Conservation (phyloP, 768 basidiomycete genomes). For the Kwoniella europaea region DNA sequence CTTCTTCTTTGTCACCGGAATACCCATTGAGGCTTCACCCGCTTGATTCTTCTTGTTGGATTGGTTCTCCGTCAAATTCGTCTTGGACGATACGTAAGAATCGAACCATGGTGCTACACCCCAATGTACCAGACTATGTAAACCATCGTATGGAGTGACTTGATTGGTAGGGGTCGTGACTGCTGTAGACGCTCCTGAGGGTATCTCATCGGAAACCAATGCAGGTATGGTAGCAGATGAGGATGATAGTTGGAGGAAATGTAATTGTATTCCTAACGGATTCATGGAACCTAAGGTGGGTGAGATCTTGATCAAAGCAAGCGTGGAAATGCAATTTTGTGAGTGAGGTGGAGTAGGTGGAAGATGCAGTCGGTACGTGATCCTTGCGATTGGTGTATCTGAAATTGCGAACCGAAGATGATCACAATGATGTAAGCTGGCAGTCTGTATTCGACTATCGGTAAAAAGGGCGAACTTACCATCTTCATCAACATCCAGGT, state of each 20-base stretch:
- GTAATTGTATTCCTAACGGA: slow-evolving; percentile 82
- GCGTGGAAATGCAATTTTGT: slow-evolving; percentile 76
- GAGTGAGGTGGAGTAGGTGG: slow-evolving; percentile 75
- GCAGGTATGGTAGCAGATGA: slow-evolving; percentile 23
- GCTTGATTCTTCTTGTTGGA: slow-evolving; percentile 26
- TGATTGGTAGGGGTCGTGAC: slow-evolving; percentile 45
- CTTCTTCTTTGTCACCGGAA: slow-evolving; percentile 99
- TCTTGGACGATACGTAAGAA: slow-evolving; percentile 85
- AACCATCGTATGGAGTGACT: slow-evolving; percentile 79
- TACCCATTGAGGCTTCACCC: slow-evolving; percentile 61
- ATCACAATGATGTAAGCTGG: neutral
- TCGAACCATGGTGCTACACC: slow-evolving; percentile 99
- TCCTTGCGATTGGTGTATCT: slow-evolving; percentile 30
- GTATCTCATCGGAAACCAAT: slow-evolving; percentile 32
- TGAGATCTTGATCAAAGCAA: slow-evolving; percentile 93
- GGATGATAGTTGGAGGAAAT: slow-evolving; percentile 81
- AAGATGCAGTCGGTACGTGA: slow-evolving; percentile 54
- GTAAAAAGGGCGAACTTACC: slow-evolving; percentile 13
- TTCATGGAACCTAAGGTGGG: slow-evolving; percentile 77
- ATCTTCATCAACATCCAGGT: slow-evolving; percentile 38
- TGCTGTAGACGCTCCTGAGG: slow-evolving; percentile 36
- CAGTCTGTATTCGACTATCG: too few species aligned
- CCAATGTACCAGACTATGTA: slow-evolving; percentile 91
- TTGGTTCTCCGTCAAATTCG: slow-evolving; percentile 66
- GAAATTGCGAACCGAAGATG: neutral